Conservation (phyloP, 768 basidiomycete species). For the Nidula microcarpa region DNA sequence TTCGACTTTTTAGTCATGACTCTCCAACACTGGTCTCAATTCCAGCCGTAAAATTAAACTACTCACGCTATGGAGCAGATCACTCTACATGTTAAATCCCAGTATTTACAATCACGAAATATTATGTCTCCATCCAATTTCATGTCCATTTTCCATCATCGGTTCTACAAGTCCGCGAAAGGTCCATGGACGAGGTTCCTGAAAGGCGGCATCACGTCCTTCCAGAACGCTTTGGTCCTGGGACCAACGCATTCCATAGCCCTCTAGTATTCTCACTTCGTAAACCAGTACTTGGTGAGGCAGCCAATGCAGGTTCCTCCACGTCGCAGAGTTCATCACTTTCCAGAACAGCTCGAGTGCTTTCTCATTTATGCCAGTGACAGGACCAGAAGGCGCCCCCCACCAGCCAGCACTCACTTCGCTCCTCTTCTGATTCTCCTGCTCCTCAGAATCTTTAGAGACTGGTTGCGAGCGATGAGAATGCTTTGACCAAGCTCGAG, state of each 20-base stretch:
- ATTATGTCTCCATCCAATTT: conserved; percentile 54
- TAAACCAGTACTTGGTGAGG: conserved; percentile 62
- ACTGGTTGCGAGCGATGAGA: conserved; percentile 45
- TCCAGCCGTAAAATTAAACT: too few relatives aligned
- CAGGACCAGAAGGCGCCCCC: conserved; percentile 54
- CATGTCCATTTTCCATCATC: conserved; percentile 66
- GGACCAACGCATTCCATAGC: conserved; percentile 70
- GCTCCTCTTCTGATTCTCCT: conserved; percentile 9
- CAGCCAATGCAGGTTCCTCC: conserved; percentile 66
- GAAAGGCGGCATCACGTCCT: not conserved
- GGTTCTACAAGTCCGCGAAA: conserved; percentile 69
- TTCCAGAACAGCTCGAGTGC: conserved; percentile 49
- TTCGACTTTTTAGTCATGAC: too few relatives aligned
- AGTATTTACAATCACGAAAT: not conserved
- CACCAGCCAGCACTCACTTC: conserved; percentile 46
- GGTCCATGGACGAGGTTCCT: conserved; percentile 36
- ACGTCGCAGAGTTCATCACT: conserved; percentile 48
- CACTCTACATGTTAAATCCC: too few relatives aligned
- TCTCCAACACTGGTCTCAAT: too few relatives aligned
- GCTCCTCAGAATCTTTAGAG: conserved; percentile 3
- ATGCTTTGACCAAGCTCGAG: conserved; percentile 68
- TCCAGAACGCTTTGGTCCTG: conserved; percentile 31
- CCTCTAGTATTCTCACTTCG: conserved; percentile 53
- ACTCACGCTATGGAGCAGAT: too few relatives aligned
- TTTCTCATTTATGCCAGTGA: conserved; percentile 47